Evolutionary conservation across 805 yeast genomes (phyloP).

Genomic region (Blastobotrys peoriensis): DNA sequence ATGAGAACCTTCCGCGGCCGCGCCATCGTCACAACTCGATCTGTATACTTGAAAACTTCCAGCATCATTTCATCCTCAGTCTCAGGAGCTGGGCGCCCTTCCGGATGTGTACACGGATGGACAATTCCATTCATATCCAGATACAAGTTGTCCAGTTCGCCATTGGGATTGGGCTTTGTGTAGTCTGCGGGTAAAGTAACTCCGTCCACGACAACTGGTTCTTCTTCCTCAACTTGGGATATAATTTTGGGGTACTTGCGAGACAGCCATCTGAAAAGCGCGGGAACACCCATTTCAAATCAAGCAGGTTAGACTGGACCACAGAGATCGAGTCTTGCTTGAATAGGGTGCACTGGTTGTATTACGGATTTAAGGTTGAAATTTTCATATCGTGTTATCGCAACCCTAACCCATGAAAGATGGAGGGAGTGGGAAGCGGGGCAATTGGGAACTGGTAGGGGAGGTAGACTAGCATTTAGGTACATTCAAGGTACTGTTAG

Average conservation of each 20-base stretch:
- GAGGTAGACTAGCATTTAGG: too few species aligned
- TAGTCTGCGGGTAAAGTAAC: constrained; percentile 60
- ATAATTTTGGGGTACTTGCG: constrained; percentile 90
- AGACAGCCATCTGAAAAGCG: constrained; percentile 94
- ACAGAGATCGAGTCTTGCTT: too few species aligned
- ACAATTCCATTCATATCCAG: constrained; percentile 99
- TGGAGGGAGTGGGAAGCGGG: too few species aligned
- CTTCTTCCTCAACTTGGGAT: constrained; percentile 72
- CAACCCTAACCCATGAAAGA: too few species aligned
- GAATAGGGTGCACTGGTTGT: too few species aligned
- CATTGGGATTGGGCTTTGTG: constrained; percentile 81
- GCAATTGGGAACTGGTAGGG: too few species aligned
- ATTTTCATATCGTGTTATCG: too few species aligned
- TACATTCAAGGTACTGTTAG: too few species aligned
- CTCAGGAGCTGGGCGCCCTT: constrained; percentile 90
- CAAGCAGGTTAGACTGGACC: too few species aligned
- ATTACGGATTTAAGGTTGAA: too few species aligned
- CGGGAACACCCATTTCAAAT: constrained; percentile 88
- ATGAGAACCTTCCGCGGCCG: constrained; percentile 86
- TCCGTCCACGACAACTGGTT: constrained; percentile 49
- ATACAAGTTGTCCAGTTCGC: constrained; percentile 89
- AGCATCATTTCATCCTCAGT: constrained; percentile 96
- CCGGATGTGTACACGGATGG: constrained; percentile 99
- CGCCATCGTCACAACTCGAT: constrained; percentile 87
- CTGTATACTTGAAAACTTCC: constrained; percentile 88